Base-by-base conservation (phyloP, 2,329 filamentous ascomycete genomes). In the Alternaria novae-zelandiae region DNA sequence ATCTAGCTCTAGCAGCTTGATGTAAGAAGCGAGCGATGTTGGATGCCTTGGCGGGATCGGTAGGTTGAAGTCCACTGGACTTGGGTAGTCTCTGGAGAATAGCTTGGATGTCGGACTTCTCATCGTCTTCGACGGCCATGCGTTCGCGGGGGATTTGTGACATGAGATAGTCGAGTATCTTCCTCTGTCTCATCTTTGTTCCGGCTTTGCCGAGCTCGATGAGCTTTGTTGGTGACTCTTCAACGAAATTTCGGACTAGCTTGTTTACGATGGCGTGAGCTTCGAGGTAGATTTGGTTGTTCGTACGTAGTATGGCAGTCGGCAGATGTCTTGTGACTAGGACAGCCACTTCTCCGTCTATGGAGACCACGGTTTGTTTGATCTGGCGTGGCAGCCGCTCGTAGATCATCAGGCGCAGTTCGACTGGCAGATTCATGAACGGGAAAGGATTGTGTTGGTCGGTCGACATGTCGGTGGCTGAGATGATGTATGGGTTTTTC, bases 401-500 rank as follows among this genome's bases (percentile, higher is more conserved):
- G 7, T 51, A 51, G 49, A 51, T 1, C 3, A 36, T 28, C 5
- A 36, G 21, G 3, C 49, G 28, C 4, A 51, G 7, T 12, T 51
- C 28, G 6, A 26, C 12, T 3, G 49, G 49, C 8, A 51, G 49
- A n/a, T 3, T 23, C 28, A 23, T 21, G 13, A 36, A 12, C 2
- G 28, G 28, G 8, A 51, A 51, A 6, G 17, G 13, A 5, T 36
- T n/a, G 8, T 8, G 21, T 5, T 36, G 12, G 28, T 9, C 1
- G 8, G 1, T 21, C 12, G 12, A 32, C 26, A 32, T 51, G n/a
- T 30, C 36, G 36, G 36, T 17, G 2, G 4, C 15, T 41, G n/a
- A 1, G 9, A 6, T 0, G 4, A 17, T 41, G 3, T 41, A 17
- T 1, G n/a, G 0, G n/a, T 6, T 41, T 4, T 1, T 41, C n/a